Evolutionary conservation across 2,329 filamentous ascomycete species (phyloP), one percentile per base, ranked within the genome.

Genomic region (Pyricularia sp.): DNA sequence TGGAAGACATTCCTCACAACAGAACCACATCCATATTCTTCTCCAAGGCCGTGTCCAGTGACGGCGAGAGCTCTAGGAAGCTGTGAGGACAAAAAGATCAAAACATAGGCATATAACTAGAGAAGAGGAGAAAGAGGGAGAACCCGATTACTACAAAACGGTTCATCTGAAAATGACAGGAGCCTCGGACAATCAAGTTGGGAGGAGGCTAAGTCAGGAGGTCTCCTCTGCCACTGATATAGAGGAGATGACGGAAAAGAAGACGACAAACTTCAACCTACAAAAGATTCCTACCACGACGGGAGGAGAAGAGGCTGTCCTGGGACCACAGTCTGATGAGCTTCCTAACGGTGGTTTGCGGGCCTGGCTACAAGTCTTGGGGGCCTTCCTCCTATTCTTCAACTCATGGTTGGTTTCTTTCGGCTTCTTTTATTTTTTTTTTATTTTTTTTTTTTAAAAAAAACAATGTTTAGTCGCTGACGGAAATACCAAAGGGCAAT

Each of bases 351-450:
- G 85, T 9, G 86, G 86, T 0, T 73, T 82, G 31, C 74, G 78
- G 36, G 86, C 86, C n/a, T 88, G 85, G 85, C 76, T 80, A 0
- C 86, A 88, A 72, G 84, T 84, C 3, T 78, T 81, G 1, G 78
- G 85, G 12, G 81, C 78, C 1, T 85, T 85, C 72, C 76, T 84
- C 65, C 79, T 86, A 64, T 84, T 85, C 72, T 84, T 87, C 74
- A 86, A 84, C 71, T 85, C 85, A 0, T 88, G 86, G 70, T 65
- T 59, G 17, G 67, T n/a, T 36, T 17, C 12, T 17, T 9, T 30
- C 11, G 20, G 25, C 26, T n/a, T 14, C 50, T 58, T 55, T 17
- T n/a, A n/a, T n/a, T n/a, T n/a, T n/a, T n/a, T n/a, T n/a, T n/a
- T n/a, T n/a, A n/a, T n/a, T n/a, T n/a, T n/a, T n/a, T n/a, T n/a